Evolutionary conservation across 2,329 filamentous ascomycete genomes (phyloP).

Genomic region (Exophiala sp.): DNA sequence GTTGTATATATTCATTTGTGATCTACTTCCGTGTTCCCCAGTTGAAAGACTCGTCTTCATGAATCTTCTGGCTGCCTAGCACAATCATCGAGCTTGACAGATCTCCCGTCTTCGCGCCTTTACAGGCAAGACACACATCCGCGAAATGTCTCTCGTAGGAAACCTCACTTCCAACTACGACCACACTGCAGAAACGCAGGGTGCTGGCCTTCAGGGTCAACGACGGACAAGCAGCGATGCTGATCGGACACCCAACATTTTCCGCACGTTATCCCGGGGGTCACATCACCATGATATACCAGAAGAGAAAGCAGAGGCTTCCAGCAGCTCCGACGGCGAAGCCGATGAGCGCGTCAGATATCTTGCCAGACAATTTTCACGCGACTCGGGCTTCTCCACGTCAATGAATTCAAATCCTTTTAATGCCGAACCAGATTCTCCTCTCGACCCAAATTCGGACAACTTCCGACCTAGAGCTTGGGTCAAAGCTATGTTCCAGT

Average conservation of each 20-base stretch:
- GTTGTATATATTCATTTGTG: too few species aligned
- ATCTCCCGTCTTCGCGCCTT: too few species aligned
- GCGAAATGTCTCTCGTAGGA: slow-evolving; percentile 20
- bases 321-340: slow-evolving; percentile 18
- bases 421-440: slow-evolving; percentile 29
- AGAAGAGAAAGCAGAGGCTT: slow-evolving; percentile 12
- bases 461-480: slow-evolving; percentile 47
- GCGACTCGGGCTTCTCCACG: slow-evolving; percentile 14
- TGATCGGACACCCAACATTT: slow-evolving; percentile 1
- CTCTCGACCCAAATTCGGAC: slow-evolving; percentile 43
- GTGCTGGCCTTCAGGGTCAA: slow-evolving; percentile 4
- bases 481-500: slow-evolving; percentile 46
- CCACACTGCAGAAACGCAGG: slow-evolving; percentile 8
- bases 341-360: slow-evolving; percentile 17
- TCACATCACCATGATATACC: background rate
- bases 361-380: slow-evolving; percentile 26
- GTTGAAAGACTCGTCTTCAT: too few species aligned
- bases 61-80: too few species aligned
- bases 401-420: slow-evolving; percentile 19
- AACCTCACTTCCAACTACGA: slow-evolving; percentile 18
- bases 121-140: background rate
- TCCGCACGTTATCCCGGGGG: background rate
- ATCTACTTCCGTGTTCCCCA: too few species aligned
- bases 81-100: too few species aligned
- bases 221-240: slow-evolving; percentile 1